phyloP scores from a whole-genome alignment of 371 early-diverging fungal species.

The Dichotomocladium elegans region DNA sequence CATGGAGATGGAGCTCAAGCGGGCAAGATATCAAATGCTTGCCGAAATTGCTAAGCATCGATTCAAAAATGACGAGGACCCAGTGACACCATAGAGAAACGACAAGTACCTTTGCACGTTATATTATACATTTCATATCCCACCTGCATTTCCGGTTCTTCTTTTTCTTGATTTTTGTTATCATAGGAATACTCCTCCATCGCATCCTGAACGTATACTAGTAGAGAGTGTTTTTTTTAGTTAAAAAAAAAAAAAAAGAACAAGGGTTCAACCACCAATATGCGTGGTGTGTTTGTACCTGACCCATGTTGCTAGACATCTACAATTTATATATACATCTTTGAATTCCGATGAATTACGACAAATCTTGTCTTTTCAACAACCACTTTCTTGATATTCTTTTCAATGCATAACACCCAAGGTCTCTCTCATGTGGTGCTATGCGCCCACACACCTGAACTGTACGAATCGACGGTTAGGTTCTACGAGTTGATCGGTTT shows the following conservation, averaged over 20 bases:
- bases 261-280: no score
- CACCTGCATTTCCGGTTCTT: no score
- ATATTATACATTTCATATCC: no score
- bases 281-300: no score
- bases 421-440: slow-evolving; percentile 61
- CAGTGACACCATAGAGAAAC: background rate
- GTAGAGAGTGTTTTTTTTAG: background rate
- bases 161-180: no score
- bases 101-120: no score
- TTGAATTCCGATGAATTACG: no score
- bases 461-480: slow-evolving; percentile 31
- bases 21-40: slow-evolving; percentile 40
- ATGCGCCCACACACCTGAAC: slow-evolving; percentile 33
- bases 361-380: no score
- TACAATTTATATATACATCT: no score
- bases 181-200: background rate
- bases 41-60: slow-evolving; percentile 18
- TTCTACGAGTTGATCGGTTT: slow-evolving; percentile 65
- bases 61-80: background rate
- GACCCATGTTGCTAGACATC: no score
- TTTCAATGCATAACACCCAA: slow-evolving; percentile 15
- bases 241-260: no score
- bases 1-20: slow-evolving; percentile 35
- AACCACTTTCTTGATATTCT: no score
- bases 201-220: background rate